Base-by-base conservation (phyloP, 1,284 basidiomycete genomes). In the Pyrrhoderma lamaoense region DNA sequence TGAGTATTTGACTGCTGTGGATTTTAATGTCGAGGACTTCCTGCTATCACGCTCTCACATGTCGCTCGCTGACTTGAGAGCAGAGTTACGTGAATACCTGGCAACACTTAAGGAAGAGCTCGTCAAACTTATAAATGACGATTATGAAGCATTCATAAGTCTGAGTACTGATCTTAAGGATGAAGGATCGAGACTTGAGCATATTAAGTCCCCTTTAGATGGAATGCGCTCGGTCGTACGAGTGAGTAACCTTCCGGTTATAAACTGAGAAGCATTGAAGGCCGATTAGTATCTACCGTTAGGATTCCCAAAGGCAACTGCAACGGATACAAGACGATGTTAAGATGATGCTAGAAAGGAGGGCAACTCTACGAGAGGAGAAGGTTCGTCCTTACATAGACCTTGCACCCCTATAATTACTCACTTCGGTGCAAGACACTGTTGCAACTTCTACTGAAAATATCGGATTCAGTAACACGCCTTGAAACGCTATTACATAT, bases 91-190 rank as follows among this genome's bases (percentile, higher is more conserved):
- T 25, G 83, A 87, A 52, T 97, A 97, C 67, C 75, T 92, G 53
- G 79, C 80, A 0, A 74, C 77, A 13, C 70, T 99, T 59, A 92
- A 94, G 62, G 89, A 93, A 64, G 93, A 96, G 64, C 78, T 99
- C 25, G 91, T 97, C 25, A 84, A 83, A 62, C 81, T 98, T 63
- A 97, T 99, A 67, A 97, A 99, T 65, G 87, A 93, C 62, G 94
- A 98, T 68, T 98, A 98, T 66, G 93, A 93, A 65, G 93, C 93
- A 42, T 98, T 98, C 66, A 96, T 99, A 58, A 92, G 89, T 59
- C 74, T 99, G 21, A 94, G 93, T 57, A 93, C 89, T 1, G 90
- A 93, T 59, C 65, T 96, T 57, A 75, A 82, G 55, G 90, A 87
- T 27, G 93, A 96, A 66, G 89, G 89, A 1, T 72, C 73, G 43